Percentiles rank a stretch among this genome's conserved stretches.
Conservation (phyloP, 148 eudicot genomes). For the Oxyria digyna region DNA sequence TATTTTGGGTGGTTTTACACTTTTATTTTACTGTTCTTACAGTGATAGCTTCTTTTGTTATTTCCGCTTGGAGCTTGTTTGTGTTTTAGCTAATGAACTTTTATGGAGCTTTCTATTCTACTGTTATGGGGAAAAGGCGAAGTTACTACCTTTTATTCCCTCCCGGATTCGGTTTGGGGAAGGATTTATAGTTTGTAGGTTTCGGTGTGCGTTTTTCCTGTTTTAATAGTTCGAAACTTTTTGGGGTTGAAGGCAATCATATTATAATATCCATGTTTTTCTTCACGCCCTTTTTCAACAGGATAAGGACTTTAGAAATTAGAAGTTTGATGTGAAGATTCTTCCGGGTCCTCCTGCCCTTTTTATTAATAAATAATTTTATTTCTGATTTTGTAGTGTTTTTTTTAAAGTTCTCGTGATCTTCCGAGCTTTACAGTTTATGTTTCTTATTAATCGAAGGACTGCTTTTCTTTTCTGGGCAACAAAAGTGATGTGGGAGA, state of each 20-base stretch:
- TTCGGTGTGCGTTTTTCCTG: neutral
- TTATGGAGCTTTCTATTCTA: conserved; percentile 2
- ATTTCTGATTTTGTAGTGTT: neutral
- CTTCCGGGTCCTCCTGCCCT: neutral
- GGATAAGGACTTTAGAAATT: neutral
- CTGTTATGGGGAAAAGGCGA: neutral
- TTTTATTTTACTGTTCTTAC: neutral
- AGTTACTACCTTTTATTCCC: neutral
- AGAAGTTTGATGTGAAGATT: neutral
- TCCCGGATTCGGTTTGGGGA: neutral
- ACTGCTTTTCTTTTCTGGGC: neutral
- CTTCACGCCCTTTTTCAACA: neutral
- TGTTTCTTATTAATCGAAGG: neutral
- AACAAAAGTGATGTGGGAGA: neutral
- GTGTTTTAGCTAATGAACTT: neutral
- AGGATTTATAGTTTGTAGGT: neutral
- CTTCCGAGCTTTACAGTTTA: neutral
- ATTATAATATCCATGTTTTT: neutral
- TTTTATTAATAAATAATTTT: neutral
- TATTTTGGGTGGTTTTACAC: neutral
- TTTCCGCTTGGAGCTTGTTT: neutral
- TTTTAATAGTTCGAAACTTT: neutral
- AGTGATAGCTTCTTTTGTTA: neutral
- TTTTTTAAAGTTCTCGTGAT: neutral
- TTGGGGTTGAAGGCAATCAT: neutral